Conservation (phyloP, 75 land plant genomes). For the Gnetum montanum region DNA sequence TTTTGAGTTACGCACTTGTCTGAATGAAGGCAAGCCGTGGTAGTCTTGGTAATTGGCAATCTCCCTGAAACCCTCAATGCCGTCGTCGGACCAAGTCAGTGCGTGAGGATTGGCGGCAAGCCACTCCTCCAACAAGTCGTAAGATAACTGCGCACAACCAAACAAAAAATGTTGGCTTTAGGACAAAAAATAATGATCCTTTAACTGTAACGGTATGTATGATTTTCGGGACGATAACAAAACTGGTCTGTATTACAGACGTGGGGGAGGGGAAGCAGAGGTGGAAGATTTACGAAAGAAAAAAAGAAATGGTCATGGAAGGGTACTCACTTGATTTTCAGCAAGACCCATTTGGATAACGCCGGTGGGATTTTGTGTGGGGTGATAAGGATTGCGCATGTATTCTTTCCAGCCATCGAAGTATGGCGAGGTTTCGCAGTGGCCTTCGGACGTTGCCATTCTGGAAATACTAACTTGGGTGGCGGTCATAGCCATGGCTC, state of each 20-base stretch:
- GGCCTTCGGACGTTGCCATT: conserved; percentile 11
- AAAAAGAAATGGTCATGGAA: background rate
- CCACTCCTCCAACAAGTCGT: conserved; percentile 23
- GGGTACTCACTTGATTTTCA: conserved; percentile 39
- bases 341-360: conserved; percentile 55
- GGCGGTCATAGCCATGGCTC: too few relatives aligned
- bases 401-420: conserved; percentile 42
- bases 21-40: conserved; percentile 22
- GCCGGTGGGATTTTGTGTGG: conserved; percentile 28
- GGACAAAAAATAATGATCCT: background rate
- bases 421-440: conserved; percentile 26
- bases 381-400: conserved; percentile 26
- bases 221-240: too few relatives aligned
- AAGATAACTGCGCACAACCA: conserved; percentile 15
- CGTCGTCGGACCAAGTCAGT: conserved; percentile 16
- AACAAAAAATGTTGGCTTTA: background rate
- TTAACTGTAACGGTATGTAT: background rate
- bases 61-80: conserved; percentile 5
- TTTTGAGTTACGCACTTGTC: conserved; percentile 10
- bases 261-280: background rate
- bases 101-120: conserved; percentile 15
- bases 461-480: too few relatives aligned
- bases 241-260: background rate
- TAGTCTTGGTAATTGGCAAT: conserved; percentile 20
- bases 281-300: background rate